phyloP scores from a whole-genome alignment of 345 rosid genomes.

The Brassica rapa region DNA sequence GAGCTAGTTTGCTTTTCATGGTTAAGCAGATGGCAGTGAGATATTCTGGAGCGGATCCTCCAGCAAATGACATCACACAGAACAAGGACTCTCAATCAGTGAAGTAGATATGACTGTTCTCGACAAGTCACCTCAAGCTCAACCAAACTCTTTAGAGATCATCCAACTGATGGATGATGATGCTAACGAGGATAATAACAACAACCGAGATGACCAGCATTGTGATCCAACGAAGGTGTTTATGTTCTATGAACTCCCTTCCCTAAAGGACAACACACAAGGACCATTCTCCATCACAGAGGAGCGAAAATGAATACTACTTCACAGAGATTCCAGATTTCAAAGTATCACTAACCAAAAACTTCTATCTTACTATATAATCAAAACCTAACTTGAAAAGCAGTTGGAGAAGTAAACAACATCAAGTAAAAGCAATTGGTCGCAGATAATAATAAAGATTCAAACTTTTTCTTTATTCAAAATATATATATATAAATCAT shows the following conservation, averaged over 20 bases:
- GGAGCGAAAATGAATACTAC: conserved; percentile 56
- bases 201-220: neutral
- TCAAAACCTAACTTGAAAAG: conserved; percentile 18
- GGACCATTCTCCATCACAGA: conserved; percentile 65
- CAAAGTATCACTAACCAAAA: conserved; percentile 49
- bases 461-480: neutral
- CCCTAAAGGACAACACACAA: conserved; percentile 52
- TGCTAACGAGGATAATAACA: neutral
- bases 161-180: conserved; percentile 44
- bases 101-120: neutral
- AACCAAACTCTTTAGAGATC: conserved; percentile 34
- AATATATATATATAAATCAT: neutral
- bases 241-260: conserved; percentile 64
- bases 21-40: no score
- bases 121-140: conserved; percentile 7
- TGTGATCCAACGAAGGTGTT: conserved; percentile 33
- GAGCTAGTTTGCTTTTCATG: no score
- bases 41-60: neutral
- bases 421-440: neutral
- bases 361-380: conserved; percentile 6
- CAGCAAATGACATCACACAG: neutral
- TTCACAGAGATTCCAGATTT: conserved; percentile 50
- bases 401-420: neutral
- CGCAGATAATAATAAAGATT: neutral
- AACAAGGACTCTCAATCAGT: conserved; percentile 1